These are phyloP conservation scores for Cutaneotrichosporon sp. DNA, from an alignment of 1,284 basidiomycete genomes.

Conservation along the genomic window DNA sequence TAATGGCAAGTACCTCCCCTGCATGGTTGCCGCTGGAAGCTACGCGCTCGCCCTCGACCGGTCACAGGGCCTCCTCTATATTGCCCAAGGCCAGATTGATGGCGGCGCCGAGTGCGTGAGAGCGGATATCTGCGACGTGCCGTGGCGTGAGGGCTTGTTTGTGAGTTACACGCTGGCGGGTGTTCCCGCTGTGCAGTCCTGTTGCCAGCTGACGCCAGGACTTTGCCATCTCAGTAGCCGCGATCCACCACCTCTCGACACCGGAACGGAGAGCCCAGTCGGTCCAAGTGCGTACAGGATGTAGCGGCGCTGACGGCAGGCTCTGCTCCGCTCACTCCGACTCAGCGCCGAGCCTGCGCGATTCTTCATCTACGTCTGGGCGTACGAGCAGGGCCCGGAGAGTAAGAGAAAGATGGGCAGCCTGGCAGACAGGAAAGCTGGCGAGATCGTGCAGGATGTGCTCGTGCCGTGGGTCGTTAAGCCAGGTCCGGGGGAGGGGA, in stretches of 20 bases:
- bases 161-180: constrained; percentile 55
- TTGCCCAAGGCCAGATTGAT: constrained; percentile 58
- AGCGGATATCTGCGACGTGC: constrained; percentile 61
- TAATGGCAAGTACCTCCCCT: constrained; percentile 91
- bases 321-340: constrained; percentile 62
- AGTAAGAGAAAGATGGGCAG: constrained; percentile 64
- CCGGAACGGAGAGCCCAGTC: constrained; percentile 63
- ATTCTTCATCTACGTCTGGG: constrained; percentile 96
- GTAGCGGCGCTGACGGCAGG: too few relatives aligned
- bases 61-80: constrained; percentile 67
- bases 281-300: too few relatives aligned
- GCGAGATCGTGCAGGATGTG: constrained; percentile 55
- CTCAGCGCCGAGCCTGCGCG: constrained; percentile 58
- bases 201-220: constrained; percentile 56
- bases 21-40: constrained; percentile 49
- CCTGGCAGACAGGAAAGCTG: constrained; percentile 27
- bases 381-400: constrained; percentile 80
- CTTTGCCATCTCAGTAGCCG: constrained; percentile 90
- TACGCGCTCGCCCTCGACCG: constrained; percentile 74
- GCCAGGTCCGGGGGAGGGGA: constrained; percentile 13
- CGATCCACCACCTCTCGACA: constrained; percentile 87
- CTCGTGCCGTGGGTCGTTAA: constrained; percentile 65
- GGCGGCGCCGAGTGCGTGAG: constrained; percentile 36
- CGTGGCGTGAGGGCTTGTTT: constrained; percentile 69
- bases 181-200: neutral